These are phyloP conservation scores for Macrolepiota dolichaula DNA, from an alignment of 768 basidiomycete species.

Conservation along the genomic window DNA sequence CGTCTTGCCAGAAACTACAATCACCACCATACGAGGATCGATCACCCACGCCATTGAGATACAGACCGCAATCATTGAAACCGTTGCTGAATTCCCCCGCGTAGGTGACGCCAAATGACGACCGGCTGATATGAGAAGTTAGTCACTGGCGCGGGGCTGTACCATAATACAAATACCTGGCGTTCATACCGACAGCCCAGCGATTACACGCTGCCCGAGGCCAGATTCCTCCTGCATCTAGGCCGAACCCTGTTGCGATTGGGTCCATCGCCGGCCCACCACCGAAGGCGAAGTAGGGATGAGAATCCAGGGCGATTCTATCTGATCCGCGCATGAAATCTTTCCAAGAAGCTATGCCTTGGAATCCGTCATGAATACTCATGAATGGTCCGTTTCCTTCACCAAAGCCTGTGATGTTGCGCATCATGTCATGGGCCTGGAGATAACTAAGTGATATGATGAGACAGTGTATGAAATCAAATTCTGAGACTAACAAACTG, in stretches of 20 bases:
- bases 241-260: slow-evolving; percentile 34
- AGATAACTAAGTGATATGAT: slow-evolving; percentile 41
- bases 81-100: slow-evolving; percentile 81
- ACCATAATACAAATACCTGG: slow-evolving; percentile 36
- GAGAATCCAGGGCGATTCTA: slow-evolving; percentile 37
- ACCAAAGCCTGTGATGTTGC: slow-evolving; percentile 70
- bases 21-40: slow-evolving; percentile 27
- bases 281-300: slow-evolving; percentile 48
- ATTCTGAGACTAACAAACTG: slow-evolving; percentile 57
- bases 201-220: slow-evolving; percentile 48
- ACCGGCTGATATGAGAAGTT: slow-evolving; percentile 27
- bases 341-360: slow-evolving; percentile 31
- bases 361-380: slow-evolving; percentile 44
- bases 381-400: slow-evolving; percentile 64
- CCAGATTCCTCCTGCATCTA: slow-evolving; percentile 42
- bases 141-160: slow-evolving; percentile 8
- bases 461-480: slow-evolving; percentile 17
- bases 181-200: slow-evolving; percentile 59
- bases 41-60: slow-evolving; percentile 24
- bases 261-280: slow-evolving; percentile 30
- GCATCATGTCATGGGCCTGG: slow-evolving; percentile 58
- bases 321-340: slow-evolving; percentile 36
- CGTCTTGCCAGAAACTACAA: slow-evolving; percentile 43
- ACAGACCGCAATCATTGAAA: slow-evolving; percentile 57
- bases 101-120: slow-evolving; percentile 63